Conservation (phyloP, 129 eudicot species). For the Solidago caesia region DNA sequence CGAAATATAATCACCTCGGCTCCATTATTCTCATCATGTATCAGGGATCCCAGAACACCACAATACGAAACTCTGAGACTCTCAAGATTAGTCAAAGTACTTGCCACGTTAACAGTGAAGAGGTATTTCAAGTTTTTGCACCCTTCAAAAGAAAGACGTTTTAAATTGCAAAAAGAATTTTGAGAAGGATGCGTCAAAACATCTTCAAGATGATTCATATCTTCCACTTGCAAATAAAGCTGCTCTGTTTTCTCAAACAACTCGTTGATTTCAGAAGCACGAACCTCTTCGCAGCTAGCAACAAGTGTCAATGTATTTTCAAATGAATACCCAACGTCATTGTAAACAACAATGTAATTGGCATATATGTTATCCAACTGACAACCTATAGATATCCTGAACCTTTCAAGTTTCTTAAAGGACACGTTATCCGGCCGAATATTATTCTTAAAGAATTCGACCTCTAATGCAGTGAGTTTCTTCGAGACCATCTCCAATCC, state of each 20-base stretch:
- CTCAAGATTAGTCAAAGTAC: too few species aligned
- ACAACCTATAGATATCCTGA: conserved; percentile 2
- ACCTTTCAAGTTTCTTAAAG: background rate
- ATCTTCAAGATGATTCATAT: background rate
- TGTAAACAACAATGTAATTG: too few species aligned
- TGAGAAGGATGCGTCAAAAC: background rate
- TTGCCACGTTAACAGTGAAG: background rate
- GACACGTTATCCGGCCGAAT: background rate
- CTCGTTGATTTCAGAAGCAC: background rate
- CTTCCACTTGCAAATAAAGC: background rate
- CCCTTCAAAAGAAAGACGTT: background rate
- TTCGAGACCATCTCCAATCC: background rate
- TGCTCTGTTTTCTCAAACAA: background rate
- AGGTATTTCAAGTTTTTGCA: background rate
- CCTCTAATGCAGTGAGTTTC: background rate
- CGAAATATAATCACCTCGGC: too few species aligned
- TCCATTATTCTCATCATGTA: too few species aligned
- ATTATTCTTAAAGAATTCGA: background rate
- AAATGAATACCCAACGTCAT: too few species aligned
- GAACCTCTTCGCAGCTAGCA: background rate
- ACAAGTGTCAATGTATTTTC: background rate
- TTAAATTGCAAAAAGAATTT: background rate
- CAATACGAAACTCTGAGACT: too few species aligned
- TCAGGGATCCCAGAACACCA: too few species aligned
- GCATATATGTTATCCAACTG: background rate